phyloP scores from a whole-genome alignment of 495 filamentous ascomycete species.

The Terfezia boudieri region DNA sequence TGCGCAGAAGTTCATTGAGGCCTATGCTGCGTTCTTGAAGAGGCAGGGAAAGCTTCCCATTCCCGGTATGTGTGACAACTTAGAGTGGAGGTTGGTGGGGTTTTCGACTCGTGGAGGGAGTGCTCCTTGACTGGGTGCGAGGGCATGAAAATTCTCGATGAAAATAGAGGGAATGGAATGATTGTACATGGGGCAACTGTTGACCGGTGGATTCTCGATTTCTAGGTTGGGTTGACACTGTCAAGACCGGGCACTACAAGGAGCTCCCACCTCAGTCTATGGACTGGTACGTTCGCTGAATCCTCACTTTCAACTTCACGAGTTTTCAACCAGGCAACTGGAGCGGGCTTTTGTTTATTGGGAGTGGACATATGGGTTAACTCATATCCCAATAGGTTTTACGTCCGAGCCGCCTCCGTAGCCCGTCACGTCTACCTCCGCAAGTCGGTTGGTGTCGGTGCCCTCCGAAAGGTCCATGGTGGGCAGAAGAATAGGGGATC shows the following conservation, averaged over 20 bases:
- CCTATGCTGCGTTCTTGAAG: constrained; percentile 95
- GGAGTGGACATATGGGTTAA: background rate
- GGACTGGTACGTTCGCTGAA: constrained; percentile 42
- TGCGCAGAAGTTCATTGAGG: constrained; percentile 85
- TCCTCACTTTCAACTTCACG: background rate
- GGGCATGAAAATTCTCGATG: background rate
- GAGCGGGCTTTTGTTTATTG: background rate
- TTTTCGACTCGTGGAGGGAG: too few relatives aligned
- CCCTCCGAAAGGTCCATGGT: constrained; percentile 76
- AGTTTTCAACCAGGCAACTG: background rate
- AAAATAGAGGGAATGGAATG: too few relatives aligned
- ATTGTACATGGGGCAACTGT: background rate
- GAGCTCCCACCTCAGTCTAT: constrained; percentile 92
- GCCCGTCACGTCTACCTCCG: constrained; percentile 97
- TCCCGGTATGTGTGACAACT: constrained; percentile 38
- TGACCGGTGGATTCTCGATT: background rate
- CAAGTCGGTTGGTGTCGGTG: constrained; percentile 94
- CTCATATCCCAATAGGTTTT: constrained; percentile 38
- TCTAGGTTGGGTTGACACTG: constrained; percentile 90
- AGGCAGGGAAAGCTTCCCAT: constrained; percentile 96
- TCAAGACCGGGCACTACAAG: constrained; percentile 89
- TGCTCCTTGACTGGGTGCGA: background rate
- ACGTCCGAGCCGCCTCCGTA: constrained; percentile 85
- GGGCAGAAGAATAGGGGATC: constrained; percentile 89
- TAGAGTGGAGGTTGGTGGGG: too few relatives aligned